Evolutionary conservation across 208 protist genomes (phyloP).

Genomic region (Trypanosoma rangeli): DNA sequence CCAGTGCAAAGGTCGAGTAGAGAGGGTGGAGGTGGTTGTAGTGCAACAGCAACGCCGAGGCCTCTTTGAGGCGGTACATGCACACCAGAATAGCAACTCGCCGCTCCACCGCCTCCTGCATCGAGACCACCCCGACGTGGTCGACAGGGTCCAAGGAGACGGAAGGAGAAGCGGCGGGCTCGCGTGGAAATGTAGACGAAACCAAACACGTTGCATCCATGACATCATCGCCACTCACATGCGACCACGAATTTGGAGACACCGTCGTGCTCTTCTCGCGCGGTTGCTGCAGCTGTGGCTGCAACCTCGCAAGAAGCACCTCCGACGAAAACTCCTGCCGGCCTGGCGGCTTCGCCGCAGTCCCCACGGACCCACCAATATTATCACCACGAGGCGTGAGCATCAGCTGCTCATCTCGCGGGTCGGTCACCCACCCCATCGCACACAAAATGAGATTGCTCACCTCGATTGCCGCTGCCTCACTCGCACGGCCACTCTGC

Average conservation of each 20-base stretch:
- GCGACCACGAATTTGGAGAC: conserved; percentile 6
- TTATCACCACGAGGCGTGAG: not conserved
- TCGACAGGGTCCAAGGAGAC: conserved; percentile 31
- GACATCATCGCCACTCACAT: not conserved
- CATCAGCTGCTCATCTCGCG: conserved; percentile 9
- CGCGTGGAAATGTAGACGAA: not conserved
- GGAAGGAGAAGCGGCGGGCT: not conserved
- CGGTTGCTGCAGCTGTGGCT: not conserved
- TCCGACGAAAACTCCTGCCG: not conserved
- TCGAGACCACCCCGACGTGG: conserved; percentile 41
- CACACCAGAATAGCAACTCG: conserved; percentile 69
- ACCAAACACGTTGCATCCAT: conserved; percentile 1
- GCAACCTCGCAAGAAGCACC: not conserved
- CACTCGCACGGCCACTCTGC: not conserved
- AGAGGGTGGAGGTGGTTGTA: conserved; percentile 46
- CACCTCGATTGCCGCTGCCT: conserved; percentile 7
- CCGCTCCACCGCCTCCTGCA: conserved; percentile 79
- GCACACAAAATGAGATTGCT: conserved; percentile 44
- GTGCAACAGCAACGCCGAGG: conserved; percentile 52
- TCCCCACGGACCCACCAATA: not conserved
- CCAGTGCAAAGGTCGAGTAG: conserved; percentile 63
- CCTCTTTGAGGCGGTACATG: conserved; percentile 47
- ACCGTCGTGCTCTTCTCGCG: not conserved
- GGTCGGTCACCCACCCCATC: conserved; percentile 47
- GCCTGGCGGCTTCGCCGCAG: not conserved